These are phyloP conservation scores for Epichloe bromicola DNA, from an alignment of 2,329 filamentous ascomycete genomes.

Conservation along the genomic window DNA sequence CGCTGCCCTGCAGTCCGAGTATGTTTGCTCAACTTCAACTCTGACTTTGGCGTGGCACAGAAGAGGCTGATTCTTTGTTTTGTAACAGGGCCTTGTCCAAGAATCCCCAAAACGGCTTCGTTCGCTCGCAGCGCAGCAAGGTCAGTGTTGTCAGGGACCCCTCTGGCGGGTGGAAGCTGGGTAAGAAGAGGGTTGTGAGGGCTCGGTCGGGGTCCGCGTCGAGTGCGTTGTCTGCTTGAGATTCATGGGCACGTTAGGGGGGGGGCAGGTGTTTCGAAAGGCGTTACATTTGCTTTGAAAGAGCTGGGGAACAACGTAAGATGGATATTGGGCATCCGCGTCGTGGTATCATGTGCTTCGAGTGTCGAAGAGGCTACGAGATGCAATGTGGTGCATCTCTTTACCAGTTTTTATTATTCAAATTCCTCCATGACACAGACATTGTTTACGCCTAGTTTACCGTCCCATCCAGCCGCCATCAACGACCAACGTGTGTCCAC, in stretches of 20 bases:
- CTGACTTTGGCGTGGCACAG: not conserved
- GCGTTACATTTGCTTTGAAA: not conserved
- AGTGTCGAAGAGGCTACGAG: too few species aligned
- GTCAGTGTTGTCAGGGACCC: conserved; percentile 11
- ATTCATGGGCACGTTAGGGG: too few species aligned
- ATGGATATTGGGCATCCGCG: too few species aligned
- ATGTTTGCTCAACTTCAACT: conserved; percentile 13
- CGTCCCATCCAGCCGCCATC: conserved; percentile 92
- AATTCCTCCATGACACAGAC: too few species aligned
- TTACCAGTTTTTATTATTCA: not conserved
- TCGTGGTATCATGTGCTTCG: too few species aligned
- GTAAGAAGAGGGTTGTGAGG: conserved; percentile 13
- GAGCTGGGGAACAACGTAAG: too few species aligned
- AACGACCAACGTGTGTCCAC: conserved; percentile 68
- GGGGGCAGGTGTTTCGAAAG: not conserved
- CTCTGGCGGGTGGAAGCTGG: conserved; percentile 10
- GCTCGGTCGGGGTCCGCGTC: conserved; percentile 9
- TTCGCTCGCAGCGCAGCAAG: conserved; percentile 12
- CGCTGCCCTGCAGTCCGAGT: conserved; percentile 34
- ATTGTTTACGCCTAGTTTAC: conserved; percentile 22
- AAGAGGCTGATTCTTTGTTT: not conserved
- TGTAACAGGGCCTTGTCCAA: conserved; percentile 3
- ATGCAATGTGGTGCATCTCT: not conserved
- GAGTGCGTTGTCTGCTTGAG: not conserved
- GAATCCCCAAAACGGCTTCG: conserved; percentile 7